These are phyloP conservation scores for Echeveria elegans DNA, from an alignment of 164 flowering plant genomes.

Conservation along the genomic window DNA sequence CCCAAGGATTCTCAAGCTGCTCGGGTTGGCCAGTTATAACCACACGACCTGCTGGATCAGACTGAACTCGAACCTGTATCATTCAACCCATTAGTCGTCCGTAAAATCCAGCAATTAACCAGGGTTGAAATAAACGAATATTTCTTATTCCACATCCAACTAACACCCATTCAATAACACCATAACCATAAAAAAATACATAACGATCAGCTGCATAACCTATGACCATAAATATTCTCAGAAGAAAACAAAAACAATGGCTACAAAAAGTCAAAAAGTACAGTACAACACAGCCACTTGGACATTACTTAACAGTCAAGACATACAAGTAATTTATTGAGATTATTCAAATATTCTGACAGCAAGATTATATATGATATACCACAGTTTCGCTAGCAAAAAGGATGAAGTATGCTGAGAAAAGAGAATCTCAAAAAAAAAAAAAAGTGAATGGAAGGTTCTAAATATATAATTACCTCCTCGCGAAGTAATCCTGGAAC, in stretches of 20 bases:
- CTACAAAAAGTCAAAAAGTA: too few relatives aligned
- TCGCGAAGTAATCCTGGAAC: conserved; percentile 97
- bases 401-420: too few relatives aligned
- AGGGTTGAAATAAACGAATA: background rate
- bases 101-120: background rate
- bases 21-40: conserved; percentile 85
- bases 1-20: conserved; percentile 88
- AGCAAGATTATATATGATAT: background rate
- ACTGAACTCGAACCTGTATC: conserved; percentile 79
- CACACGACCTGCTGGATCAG: conserved; percentile 89
- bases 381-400: background rate
- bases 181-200: too few relatives aligned
- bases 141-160: background rate
- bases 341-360: background rate
- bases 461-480: conserved; percentile 41
- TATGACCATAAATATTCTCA: too few relatives aligned
- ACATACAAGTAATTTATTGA: too few relatives aligned
- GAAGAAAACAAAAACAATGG: too few relatives aligned
- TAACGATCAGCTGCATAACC: too few relatives aligned
- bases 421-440: too few relatives aligned
- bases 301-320: background rate
- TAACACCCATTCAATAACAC: background rate
- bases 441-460: too few relatives aligned
- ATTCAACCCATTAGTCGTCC: too few relatives aligned
- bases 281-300: background rate